These are phyloP conservation scores for Pyrenophora graminea DNA, from an alignment of 2,329 filamentous ascomycete species.

Conservation along the genomic window DNA sequence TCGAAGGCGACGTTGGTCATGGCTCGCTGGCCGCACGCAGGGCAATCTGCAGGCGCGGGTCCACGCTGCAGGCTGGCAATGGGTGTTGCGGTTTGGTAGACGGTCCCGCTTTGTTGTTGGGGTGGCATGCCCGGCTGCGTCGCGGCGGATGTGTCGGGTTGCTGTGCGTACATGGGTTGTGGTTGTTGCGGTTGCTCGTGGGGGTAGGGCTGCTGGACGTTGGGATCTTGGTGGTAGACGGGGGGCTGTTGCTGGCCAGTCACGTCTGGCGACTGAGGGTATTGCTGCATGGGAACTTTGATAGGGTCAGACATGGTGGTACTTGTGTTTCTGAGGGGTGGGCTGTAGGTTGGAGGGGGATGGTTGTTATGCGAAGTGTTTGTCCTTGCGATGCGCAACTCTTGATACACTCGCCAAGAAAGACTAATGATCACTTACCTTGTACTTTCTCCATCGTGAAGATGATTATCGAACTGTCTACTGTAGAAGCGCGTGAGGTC, in stretches of 20 bases:
- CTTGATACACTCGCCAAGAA: too few species aligned
- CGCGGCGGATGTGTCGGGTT: conserved; percentile 10
- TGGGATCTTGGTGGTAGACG: conserved; percentile 41
- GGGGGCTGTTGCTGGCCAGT: conserved; percentile 26
- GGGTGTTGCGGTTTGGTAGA: conserved; percentile 44
- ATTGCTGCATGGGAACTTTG: conserved; percentile 46
- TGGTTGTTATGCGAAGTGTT: too few species aligned
- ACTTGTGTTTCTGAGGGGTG: too few species aligned
- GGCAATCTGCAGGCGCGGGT: conserved; percentile 54
- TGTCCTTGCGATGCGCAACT: too few species aligned
- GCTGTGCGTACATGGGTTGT: conserved; percentile 25
- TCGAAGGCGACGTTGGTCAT: conserved; percentile 45
- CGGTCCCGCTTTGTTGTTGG: conserved; percentile 39
- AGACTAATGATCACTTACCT: too few species aligned
- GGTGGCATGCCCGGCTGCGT: conserved; percentile 40
- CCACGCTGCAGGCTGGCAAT: conserved; percentile 38
- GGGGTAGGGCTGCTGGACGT: conserved; percentile 11
- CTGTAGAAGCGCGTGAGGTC: too few species aligned
- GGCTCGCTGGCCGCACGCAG: conserved; percentile 49
- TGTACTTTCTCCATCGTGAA: too few species aligned
- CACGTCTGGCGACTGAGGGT: conserved; percentile 39
- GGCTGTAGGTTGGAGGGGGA: too few species aligned
- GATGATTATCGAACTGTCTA: too few species aligned
- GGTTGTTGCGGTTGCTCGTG: too few species aligned
- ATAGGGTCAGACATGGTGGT: conserved; percentile 18